Base-by-base conservation (phyloP, 2,329 filamentous ascomycete genomes). In the Curvularia eragrostidis region DNA sequence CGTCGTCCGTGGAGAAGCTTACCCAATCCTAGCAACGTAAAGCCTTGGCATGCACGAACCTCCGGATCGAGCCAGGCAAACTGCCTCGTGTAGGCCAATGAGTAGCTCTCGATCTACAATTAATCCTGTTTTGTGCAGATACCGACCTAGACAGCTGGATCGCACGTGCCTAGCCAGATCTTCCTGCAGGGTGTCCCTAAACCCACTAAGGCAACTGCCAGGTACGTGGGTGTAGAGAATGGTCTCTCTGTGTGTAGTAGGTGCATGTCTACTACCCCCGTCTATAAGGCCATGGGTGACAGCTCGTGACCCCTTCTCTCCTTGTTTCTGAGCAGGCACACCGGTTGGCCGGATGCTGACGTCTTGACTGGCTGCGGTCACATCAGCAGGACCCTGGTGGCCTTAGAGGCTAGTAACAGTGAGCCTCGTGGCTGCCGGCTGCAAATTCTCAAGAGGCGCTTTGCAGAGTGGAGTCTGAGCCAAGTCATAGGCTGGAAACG, bases 41-140 rank as follows among this genome's bases (percentile, higher is more conserved):
- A 41, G 46, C 51, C 51, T 58, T 54, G 55, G 55, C 55, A 49
- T 54, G 55, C 55, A 54, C 39, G 19, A 39, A 7, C 24, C 51
- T 38, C 24, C 44, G n/a, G 21, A 58, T 54, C 18, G 24, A 54
- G 28, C 28, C 18, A 39, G 39, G 23, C 18, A 12, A 32, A 48
- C 38, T 18, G 24, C 32, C 36, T 1, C 15, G 26, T 24, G n/a
- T 7, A 36, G 32, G 15, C 55, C 55, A 58, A 58, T 58, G 38
- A 44, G 51, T 28, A 26, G 15, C 5, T 23, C 23, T 21, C 36
- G 41, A 30, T 15, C 28, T 19, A 46, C 19, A 24, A 12, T 19
- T 15, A 8, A 36, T 18, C 52, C 39, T 48, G 48, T 21, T 32
- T 26, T 32, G 38, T 13, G n/a, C 34, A 23, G 36, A 23, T 34